Evolutionary conservation across 129 eudicot species (phyloP).

Genomic region (Pseudognaphalium luteoalbum): DNA sequence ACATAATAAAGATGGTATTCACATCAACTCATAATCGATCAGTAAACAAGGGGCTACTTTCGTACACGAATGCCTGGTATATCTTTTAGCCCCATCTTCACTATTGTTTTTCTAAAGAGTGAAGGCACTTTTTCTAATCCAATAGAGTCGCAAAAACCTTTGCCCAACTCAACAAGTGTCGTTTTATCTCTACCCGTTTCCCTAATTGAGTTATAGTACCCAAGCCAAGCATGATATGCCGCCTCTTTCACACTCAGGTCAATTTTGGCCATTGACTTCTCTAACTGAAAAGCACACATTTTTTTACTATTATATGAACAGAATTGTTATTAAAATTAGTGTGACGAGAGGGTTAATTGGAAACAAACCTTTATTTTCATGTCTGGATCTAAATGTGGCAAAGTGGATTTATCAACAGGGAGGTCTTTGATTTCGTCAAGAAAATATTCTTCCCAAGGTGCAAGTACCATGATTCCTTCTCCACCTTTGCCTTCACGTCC

Average conservation of each 20-base stretch:
- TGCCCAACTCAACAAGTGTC: slow-evolving; percentile 75
- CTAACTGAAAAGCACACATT: slow-evolving; percentile 42
- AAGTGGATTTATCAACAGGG: slow-evolving; percentile 52
- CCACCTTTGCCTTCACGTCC: slow-evolving; percentile 90
- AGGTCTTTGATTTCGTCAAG: slow-evolving; percentile 76
- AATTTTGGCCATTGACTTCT: slow-evolving; percentile 60
- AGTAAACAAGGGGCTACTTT: slow-evolving; percentile 38
- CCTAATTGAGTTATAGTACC: slow-evolving; percentile 76
- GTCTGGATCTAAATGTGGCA: slow-evolving; percentile 58
- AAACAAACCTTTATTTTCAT: slow-evolving; percentile 60
- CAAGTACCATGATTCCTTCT: slow-evolving; percentile 76
- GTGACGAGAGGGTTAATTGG: not conserved
- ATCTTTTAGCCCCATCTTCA: slow-evolving; percentile 86
- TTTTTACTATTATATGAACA: not conserved
- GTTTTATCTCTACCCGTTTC: slow-evolving; percentile 86
- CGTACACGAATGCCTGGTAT: slow-evolving; percentile 74
- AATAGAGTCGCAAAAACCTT: slow-evolving; percentile 60
- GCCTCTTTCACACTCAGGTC: slow-evolving; percentile 86
- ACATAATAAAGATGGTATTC: not conserved
- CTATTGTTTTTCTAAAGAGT: slow-evolving; percentile 73
- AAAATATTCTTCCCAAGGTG: slow-evolving; percentile 91
- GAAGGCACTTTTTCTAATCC: slow-evolving; percentile 78
- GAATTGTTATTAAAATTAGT: not conserved
- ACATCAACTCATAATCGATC: not conserved
- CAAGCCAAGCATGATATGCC: slow-evolving; percentile 96